A percentile compares a stretch with the other conserved stretches of the same genome.
These are phyloP conservation scores for Populus pruinosa DNA, from an alignment of 345 rosid species.

Conservation along the genomic window DNA sequence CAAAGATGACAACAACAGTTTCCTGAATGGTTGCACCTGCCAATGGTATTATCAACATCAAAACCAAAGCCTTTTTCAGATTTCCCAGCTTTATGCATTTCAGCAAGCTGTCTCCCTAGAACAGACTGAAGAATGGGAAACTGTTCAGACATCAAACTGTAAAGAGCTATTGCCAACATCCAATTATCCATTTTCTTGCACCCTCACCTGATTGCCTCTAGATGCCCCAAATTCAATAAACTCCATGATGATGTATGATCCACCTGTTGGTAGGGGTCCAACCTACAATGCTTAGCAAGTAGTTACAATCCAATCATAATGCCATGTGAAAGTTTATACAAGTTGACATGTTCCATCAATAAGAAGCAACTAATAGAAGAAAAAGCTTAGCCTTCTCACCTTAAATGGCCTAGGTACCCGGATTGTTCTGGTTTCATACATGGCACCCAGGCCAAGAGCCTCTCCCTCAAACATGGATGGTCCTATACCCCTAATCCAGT, in stretches of 20 bases:
- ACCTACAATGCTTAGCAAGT: conserved; percentile 40
- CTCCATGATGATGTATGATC: conserved; percentile 91
- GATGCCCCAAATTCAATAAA: conserved; percentile 75
- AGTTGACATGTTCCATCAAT: background rate
- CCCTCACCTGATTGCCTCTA: conserved; percentile 74
- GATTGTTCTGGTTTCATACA: conserved; percentile 72
- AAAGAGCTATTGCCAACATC: conserved; percentile 7
- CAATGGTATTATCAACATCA: conserved; percentile 85
- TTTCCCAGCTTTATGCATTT: conserved; percentile 90
- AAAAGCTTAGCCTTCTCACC: conserved; percentile 36
- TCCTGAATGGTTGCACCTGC: conserved; percentile 50
- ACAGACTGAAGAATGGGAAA: conserved; percentile 48
- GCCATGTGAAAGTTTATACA: background rate
- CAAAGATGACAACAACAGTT: background rate
- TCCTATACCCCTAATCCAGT: conserved; percentile 61
- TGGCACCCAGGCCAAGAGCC: conserved; percentile 85
- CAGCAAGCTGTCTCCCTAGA: conserved; percentile 83
- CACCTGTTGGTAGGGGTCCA: conserved; percentile 70
- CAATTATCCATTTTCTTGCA: conserved; percentile 7
- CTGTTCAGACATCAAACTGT: conserved; percentile 11
- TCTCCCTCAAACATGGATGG: conserved; percentile 89
- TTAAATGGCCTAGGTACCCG: conserved; percentile 80
- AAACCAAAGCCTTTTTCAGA: conserved; percentile 84
- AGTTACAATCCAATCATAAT: background rate
- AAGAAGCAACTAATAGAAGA: background rate